phyloP scores from a whole-genome alignment of 2,329 filamentous ascomycete species.

The Sordariomycetes sp. region DNA sequence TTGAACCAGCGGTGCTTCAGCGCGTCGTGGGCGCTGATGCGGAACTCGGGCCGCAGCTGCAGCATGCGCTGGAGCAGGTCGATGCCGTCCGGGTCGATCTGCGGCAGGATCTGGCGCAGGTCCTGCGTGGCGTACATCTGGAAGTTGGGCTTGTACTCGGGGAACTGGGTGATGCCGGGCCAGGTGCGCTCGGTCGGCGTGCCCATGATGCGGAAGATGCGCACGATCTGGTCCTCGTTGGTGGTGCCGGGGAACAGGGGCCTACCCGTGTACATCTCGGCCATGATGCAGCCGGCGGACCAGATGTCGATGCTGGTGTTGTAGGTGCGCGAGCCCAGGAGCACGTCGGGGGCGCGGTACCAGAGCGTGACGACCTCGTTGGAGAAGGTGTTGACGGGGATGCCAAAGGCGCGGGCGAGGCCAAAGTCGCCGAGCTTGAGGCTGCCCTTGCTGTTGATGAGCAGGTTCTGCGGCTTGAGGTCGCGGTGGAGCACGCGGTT shows the following conservation, averaged over 20 bases:
- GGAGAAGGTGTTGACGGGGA: constrained; percentile 95
- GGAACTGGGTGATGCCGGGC: constrained; percentile 89
- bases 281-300: constrained; percentile 99
- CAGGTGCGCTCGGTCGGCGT: constrained; percentile 91
- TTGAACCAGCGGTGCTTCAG: constrained; percentile 89
- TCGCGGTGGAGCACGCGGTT: constrained; percentile 94
- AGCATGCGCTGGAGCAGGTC: constrained; percentile 86
- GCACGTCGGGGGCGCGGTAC: constrained; percentile 94
- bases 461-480: constrained; percentile 89
- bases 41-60: constrained; percentile 82
- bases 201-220: constrained; percentile 98
- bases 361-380: constrained; percentile 97
- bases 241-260: constrained; percentile 95
- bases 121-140: constrained; percentile 93
- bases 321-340: constrained; percentile 89
- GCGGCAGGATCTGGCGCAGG: constrained; percentile 72
- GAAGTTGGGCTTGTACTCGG: constrained; percentile 96
- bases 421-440: constrained; percentile 94
- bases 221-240: constrained; percentile 93
- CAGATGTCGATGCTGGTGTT: constrained; percentile 99
- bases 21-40: constrained; percentile 79
- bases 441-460: constrained; percentile 86
- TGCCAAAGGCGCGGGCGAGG: constrained; percentile 86
- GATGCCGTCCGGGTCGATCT: constrained; percentile 79
- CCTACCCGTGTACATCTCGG: constrained; percentile 95